These are phyloP conservation scores for Herpotrichia juniperi DNA, from an alignment of 2,329 filamentous ascomycete species.

Conservation along the genomic window DNA sequence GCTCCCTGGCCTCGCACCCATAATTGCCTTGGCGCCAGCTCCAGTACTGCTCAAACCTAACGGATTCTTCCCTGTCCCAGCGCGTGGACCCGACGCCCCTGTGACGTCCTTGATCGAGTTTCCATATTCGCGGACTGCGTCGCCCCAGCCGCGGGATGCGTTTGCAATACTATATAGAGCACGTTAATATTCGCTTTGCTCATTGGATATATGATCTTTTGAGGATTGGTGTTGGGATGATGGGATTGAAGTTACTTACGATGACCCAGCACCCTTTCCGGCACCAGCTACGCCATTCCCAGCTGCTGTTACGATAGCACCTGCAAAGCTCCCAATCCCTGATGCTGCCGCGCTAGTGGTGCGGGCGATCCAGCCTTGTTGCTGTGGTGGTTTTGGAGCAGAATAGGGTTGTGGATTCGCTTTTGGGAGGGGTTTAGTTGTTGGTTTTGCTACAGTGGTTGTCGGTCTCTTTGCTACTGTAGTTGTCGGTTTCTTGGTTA, in stretches of 20 bases:
- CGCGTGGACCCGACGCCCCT: slow-evolving; percentile 50
- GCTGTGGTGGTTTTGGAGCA: slow-evolving; percentile 13
- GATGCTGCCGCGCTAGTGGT: slow-evolving; percentile 51
- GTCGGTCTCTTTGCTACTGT: no score
- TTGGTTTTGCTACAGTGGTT: no score
- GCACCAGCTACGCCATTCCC: slow-evolving; percentile 55
- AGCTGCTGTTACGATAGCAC: slow-evolving; percentile 50
- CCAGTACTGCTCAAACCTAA: slow-evolving; percentile 48
- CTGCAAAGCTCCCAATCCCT: slow-evolving; percentile 52
- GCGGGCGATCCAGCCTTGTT: slow-evolving; percentile 54
- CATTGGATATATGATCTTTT: no score
- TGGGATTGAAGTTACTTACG: slow-evolving; percentile 30
- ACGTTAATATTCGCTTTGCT: no score
- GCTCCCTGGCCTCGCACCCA: slow-evolving; percentile 27
- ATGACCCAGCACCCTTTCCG: slow-evolving; percentile 51
- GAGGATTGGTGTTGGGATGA: neutral
- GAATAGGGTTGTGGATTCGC: no score
- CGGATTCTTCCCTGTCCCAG: slow-evolving; percentile 54
- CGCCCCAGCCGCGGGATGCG: slow-evolving; percentile 54
- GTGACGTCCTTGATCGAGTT: slow-evolving; percentile 57
- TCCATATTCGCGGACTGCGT: slow-evolving; percentile 56
- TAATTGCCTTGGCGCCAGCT: slow-evolving; percentile 35
- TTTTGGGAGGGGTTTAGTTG: no score
- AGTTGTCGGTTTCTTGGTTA: no score
- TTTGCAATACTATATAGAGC: slow-evolving; percentile 51